Base-by-base conservation (phyloP, 805 yeast genomes). In the Sugiyamaella valdiviana region DNA sequence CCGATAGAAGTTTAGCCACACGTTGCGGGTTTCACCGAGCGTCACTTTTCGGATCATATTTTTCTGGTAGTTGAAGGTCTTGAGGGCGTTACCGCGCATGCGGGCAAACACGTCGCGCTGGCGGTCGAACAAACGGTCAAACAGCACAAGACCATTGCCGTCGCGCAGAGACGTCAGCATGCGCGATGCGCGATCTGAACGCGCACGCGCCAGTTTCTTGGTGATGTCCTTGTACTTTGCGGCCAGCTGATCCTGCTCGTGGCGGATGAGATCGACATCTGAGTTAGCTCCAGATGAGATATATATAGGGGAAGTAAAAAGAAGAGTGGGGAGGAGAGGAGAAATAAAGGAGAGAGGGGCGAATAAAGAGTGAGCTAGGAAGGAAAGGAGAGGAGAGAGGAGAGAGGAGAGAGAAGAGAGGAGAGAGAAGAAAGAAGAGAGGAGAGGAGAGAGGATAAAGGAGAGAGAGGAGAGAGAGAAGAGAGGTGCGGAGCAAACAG, bases 1-100 rank as follows among this genome's bases (percentile, higher is more conserved):
- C 35, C 60, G 56, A 51, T 51, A 26, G 51, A 58, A 66, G 48
- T 65, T 63, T 20, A 62, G 50, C 68, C 67, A 62, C 7, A 56
- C 52, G 41, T 56, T 51, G 15, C 53, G 51, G 10, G 51, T 50
- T 29, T 60, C 62, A 15, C 59, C 61, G 7, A 36, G 36, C 9
- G 63, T 45, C 6, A 50, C 54, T 17, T 48, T 36, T 15, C 36
- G 43, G 44, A 61, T 49, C 55, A 53, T 49, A 2, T 43, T 24
- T 15, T 46, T 23, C 43, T 60, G 57, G 55, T 60, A 60, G 29
- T 55, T 49, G 21, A 38, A 44, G 20, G 49, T 47, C 15, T 42
- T 49, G 35, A 44, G 42, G 36, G 52, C 50, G 24, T 46, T 48
- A 17, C 32, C 26, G 39, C 51, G 45, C 24, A 49, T 49, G 22